A percentile compares a stretch with the other conserved stretches of the same genome.
phyloP scores from a whole-genome alignment of 495 filamentous ascomycete genomes.

The Talaromyces proteolyticus region DNA sequence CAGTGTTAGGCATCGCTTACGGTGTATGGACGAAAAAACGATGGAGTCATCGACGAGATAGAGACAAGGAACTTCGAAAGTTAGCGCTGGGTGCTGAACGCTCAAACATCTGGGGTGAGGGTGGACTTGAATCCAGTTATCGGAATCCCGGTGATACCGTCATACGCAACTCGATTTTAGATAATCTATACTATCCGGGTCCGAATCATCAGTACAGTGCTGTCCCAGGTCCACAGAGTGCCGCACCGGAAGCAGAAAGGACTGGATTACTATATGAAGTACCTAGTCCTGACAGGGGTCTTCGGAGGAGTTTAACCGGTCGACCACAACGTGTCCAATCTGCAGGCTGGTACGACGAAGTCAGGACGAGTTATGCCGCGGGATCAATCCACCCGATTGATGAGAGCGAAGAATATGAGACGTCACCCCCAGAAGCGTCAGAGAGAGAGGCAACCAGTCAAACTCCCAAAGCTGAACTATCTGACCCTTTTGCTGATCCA shows the following conservation, averaged over 20 bases:
- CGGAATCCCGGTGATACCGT: background rate
- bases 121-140: constrained; percentile 7
- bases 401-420: constrained; percentile 65
- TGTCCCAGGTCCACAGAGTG: constrained; percentile 4
- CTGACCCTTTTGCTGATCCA: constrained; percentile 6
- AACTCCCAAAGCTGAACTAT: background rate
- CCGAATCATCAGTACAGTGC: constrained; percentile 7
- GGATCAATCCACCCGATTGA: constrained; percentile 60
- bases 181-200: constrained; percentile 1
- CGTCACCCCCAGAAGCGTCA: constrained; percentile 16
- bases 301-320: constrained; percentile 32
- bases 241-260: constrained; percentile 36
- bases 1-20: constrained; percentile 54
- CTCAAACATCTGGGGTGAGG: constrained; percentile 35
- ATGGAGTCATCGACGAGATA: constrained; percentile 32
- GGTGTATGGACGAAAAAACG: constrained; percentile 34
- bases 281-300: constrained; percentile 47
- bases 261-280: constrained; percentile 51
- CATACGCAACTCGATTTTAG: constrained; percentile 2
- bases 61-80: constrained; percentile 49
- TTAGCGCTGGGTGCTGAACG: constrained; percentile 45
- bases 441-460: constrained; percentile 12
- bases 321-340: constrained; percentile 14
- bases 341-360: constrained; percentile 38
- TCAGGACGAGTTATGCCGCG: constrained; percentile 35